A percentile compares a stretch with the other conserved stretches of the same genome.
Conservation (phyloP, 805 yeast species). For the Metschnikowia kofuensis region DNA sequence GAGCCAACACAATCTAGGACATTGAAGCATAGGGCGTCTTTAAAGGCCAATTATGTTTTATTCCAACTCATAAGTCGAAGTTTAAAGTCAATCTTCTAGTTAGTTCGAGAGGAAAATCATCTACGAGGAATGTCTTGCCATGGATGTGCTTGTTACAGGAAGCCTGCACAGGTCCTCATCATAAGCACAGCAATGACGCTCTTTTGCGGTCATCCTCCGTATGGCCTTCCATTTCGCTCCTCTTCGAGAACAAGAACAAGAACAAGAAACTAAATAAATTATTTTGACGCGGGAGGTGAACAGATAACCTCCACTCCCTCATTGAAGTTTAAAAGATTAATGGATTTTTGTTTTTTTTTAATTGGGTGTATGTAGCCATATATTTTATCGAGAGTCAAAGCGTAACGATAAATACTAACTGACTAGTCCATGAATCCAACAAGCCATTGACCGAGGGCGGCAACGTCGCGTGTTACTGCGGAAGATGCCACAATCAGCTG, state of each 20-base stretch:
- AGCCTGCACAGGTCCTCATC: not conserved
- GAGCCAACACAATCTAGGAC: too few species aligned
- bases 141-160: too few species aligned
- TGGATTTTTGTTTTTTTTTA: constrained; percentile 19
- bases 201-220: not conserved
- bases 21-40: too few species aligned
- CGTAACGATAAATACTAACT: constrained; percentile 7
- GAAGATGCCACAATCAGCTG: constrained; percentile 56
- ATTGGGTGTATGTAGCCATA: constrained; percentile 17
- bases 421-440: constrained; percentile 15
- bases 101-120: too few species aligned
- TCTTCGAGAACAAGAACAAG: not conserved
- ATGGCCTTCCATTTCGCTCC: not conserved
- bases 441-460: constrained; percentile 16
- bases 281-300: too few species aligned
- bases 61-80: too few species aligned
- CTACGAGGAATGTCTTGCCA: too few species aligned
- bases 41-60: too few species aligned
- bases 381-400: too few species aligned
- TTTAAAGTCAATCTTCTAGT: too few species aligned
- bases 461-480: constrained; percentile 39
- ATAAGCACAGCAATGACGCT: not conserved
- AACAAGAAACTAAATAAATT: too few species aligned
- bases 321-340: not conserved
- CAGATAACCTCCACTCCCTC: too few species aligned